Base-by-base conservation (phyloP, 2,329 filamentous ascomycete genomes). In the Fusarium mundagurra region DNA sequence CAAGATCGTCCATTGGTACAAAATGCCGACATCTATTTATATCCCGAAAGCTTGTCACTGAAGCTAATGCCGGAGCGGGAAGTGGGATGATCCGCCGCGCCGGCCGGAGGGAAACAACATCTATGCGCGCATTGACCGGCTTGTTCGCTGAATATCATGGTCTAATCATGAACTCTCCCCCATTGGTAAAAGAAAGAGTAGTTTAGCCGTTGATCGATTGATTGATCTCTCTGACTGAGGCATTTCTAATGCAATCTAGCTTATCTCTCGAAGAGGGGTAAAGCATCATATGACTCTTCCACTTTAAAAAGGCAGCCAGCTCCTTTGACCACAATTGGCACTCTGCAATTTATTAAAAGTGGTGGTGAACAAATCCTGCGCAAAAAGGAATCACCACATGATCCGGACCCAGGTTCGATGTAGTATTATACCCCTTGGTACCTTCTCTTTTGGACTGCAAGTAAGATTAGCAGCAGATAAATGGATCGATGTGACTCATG, bases 101-200 rank as follows among this genome's bases (percentile, higher is more conserved):
- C 8, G 20, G n/a, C 6, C 8, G 16, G 10, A 31, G 11, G 16
- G 14, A 5, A 29, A 9, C 20, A n/a, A n/a, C 10, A 29, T 5
- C 36, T 38, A 38, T 38, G 36, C 10, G 29, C 29, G 18, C 16
- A 24, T 31, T 20, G 22, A 14, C 20, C 22, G 6, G 22, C 22
- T n/a, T 31, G 12, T n/a, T 16, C 24, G 1, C 14, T 29, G 2
- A 22, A 17, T 13, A 13, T 29, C 1, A 22, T 53, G 17, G 0
- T n/a, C 24, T 22, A n/a, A 29, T 7, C 4, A 18, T 29, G n/a
- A 27, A n/a, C n/a, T n/a, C 9, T 9, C 13, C 17, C 18, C 11
- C 16, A 14, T 50, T 8, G 8, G 18, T 22, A 20, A 22, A 6
- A 20, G 9, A 4, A 29, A 27, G 24, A 14, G 8, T 14, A 20